Conservation (phyloP, 2,329 filamentous ascomycete species). For the Colletotrichum caudatum region DNA sequence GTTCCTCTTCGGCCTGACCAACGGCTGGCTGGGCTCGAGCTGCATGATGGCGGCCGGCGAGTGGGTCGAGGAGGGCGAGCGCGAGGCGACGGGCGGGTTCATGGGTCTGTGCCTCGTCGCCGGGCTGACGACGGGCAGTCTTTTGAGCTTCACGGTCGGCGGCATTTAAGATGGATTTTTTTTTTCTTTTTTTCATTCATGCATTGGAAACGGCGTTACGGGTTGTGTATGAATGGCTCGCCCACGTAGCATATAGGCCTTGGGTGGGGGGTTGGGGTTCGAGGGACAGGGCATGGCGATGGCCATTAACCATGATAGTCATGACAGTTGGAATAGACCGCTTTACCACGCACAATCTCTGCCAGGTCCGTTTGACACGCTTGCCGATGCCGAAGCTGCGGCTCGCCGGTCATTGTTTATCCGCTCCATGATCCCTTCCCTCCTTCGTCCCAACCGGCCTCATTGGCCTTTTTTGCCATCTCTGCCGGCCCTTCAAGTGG, state of each 20-base stretch:
- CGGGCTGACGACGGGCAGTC: slow-evolving; percentile 85
- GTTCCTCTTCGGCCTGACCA: slow-evolving; percentile 83
- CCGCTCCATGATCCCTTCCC: not conserved
- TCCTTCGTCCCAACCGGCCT: not conserved
- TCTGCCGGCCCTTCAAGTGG: not conserved
- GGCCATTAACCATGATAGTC: slow-evolving; percentile 1
- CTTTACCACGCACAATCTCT: not conserved
- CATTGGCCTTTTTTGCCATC: not conserved
- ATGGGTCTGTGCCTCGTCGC: slow-evolving; percentile 93
- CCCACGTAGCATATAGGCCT: not conserved
- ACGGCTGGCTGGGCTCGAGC: slow-evolving; percentile 86
- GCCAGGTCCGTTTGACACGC: not conserved
- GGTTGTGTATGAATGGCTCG: slow-evolving; percentile 18
- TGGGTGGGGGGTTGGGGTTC: slow-evolving; percentile 1
- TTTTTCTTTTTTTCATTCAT: not conserved
- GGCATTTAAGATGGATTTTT: slow-evolving; percentile 52
- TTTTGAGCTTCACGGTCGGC: slow-evolving; percentile 84
- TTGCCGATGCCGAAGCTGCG: not conserved
- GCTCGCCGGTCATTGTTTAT: not conserved
- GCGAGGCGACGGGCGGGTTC: slow-evolving; percentile 90
- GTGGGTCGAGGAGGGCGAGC: slow-evolving; percentile 85
- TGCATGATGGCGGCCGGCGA: slow-evolving; percentile 92
- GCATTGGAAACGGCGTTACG: slow-evolving; percentile 21
- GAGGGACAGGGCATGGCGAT: not conserved
- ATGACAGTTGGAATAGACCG: slow-evolving; percentile 1